phyloP scores from a whole-genome alignment of 768 basidiomycete species.

The Fomitopsis serialis region DNA sequence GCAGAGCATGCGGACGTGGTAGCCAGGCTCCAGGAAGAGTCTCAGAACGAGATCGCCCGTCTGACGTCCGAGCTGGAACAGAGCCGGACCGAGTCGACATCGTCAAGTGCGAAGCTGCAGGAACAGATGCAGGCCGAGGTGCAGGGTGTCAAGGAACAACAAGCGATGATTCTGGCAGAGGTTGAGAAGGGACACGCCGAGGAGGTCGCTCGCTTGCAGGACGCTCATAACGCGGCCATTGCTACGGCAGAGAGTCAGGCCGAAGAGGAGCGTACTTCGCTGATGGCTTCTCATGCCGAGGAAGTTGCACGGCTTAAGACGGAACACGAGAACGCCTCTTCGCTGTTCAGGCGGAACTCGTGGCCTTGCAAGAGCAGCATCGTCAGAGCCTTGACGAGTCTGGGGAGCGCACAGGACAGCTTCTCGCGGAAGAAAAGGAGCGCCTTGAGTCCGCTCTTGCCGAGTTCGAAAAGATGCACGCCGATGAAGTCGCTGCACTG shows the following conservation, averaged over 20 bases:
- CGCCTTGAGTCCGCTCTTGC: conserved; percentile 33
- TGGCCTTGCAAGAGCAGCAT: conserved; percentile 25
- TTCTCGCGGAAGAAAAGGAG: conserved; percentile 42
- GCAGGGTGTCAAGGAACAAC: conserved; percentile 46
- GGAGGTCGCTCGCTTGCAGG: conserved; percentile 45
- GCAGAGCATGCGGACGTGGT: conserved; percentile 51
- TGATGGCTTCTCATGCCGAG: conserved; percentile 39
- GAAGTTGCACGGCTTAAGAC: conserved; percentile 26
- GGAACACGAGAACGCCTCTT: conserved; percentile 39
- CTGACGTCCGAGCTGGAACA: conserved; percentile 38
- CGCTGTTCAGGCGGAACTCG: conserved; percentile 22
- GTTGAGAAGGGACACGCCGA: conserved; percentile 51
- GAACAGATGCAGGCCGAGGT: conserved; percentile 46
- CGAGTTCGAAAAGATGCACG: conserved; percentile 45
- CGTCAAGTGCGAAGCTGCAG: conserved; percentile 31
- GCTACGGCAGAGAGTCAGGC: conserved; percentile 20
- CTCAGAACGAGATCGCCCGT: conserved; percentile 43
- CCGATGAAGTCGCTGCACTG: conserved; percentile 40
- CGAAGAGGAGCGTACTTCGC: conserved; percentile 30
- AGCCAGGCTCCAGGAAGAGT: conserved; percentile 51
- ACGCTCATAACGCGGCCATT: conserved; percentile 40
- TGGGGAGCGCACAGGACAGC: conserved; percentile 26
- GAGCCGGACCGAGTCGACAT: conserved; percentile 39
- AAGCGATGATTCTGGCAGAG: conserved; percentile 48
- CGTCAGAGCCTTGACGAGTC: conserved; percentile 28